A percentile compares a stretch with the other conserved stretches of the same genome.
Conservation (phyloP, 768 basidiomycete species). For the Sutorius australiensis region DNA sequence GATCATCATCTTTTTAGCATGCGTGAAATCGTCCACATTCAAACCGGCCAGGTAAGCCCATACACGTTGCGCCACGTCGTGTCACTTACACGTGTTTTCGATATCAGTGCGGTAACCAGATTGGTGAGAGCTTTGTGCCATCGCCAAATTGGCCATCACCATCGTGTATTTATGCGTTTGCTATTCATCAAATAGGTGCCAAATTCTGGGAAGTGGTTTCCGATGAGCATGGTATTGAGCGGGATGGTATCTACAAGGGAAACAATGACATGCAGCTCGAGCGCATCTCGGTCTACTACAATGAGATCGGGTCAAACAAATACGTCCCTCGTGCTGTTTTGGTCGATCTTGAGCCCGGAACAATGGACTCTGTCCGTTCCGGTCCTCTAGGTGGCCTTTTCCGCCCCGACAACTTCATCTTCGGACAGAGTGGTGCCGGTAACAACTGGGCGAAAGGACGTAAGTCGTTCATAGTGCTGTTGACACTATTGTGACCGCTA, state of each 20-base stretch:
- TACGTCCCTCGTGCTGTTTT: constrained; percentile 98
- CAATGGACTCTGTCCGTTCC: constrained; percentile 89
- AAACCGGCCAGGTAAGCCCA: constrained; percentile 87
- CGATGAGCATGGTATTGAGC: constrained; percentile 95
- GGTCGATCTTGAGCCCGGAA: constrained; percentile 96
- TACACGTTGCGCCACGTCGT: not conserved
- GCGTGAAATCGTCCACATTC: constrained; percentile 99
- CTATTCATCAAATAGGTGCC: constrained; percentile 54
- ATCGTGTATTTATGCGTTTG: constrained; percentile 17
- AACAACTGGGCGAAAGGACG: constrained; percentile 99
- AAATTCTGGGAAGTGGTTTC: constrained; percentile 98
- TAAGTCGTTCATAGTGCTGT: constrained; percentile 42
- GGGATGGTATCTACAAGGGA: constrained; percentile 91
- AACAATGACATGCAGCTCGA: constrained; percentile 94
- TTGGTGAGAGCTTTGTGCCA: constrained; percentile 61
- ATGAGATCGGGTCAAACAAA: constrained; percentile 91
- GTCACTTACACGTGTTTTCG: constrained; percentile 29
- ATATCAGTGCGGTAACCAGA: constrained; percentile 95
- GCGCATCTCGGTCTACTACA: constrained; percentile 97
- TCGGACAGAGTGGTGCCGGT: constrained; percentile 96
- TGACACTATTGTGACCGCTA: not conserved
- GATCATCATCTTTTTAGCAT: constrained; percentile 53
- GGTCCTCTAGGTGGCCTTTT: constrained; percentile 89
- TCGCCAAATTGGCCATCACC: constrained; percentile 8
- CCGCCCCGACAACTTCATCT: constrained; percentile 98